Evolutionary conservation across 2,329 filamentous ascomycete genomes (phyloP).

Genomic region (Monilinia aucupariae): DNA sequence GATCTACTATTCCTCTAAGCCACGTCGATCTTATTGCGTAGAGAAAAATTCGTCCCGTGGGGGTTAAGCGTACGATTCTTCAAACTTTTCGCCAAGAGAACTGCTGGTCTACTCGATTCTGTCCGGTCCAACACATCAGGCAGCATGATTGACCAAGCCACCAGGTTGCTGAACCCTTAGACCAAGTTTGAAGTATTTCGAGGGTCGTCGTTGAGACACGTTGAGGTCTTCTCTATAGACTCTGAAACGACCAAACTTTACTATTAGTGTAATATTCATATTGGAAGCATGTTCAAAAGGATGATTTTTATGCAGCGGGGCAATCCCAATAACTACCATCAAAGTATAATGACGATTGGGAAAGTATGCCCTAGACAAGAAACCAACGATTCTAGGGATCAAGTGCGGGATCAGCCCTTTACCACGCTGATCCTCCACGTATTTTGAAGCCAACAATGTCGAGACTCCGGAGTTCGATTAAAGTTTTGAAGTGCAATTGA

Average conservation of each 20-base stretch:
- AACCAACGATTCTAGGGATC: neutral
- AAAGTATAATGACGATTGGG: neutral
- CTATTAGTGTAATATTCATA: neutral
- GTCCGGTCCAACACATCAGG: neutral
- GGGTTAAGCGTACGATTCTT: neutral
- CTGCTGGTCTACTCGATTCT: neutral
- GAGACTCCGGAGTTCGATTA: neutral
- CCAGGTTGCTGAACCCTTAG: too few relatives aligned
- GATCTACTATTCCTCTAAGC: neutral
- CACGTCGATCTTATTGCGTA: neutral
- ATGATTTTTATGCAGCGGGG: neutral
- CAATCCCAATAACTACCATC: neutral
- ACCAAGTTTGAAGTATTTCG: too few relatives aligned
- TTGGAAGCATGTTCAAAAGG: too few relatives aligned
- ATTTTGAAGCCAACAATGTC: too few relatives aligned
- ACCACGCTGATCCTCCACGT: neutral
- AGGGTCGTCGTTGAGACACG: too few relatives aligned
- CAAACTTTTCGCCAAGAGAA: neutral
- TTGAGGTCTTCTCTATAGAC: neutral
- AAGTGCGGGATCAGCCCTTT: neutral
- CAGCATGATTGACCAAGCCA: too few relatives aligned
- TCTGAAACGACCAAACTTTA: neutral
- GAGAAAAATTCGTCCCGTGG: neutral
- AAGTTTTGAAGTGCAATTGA: neutral
- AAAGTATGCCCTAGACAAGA: neutral